Base-by-base conservation (phyloP, 2,329 filamentous ascomycete genomes). In the Diaporthe citri region DNA sequence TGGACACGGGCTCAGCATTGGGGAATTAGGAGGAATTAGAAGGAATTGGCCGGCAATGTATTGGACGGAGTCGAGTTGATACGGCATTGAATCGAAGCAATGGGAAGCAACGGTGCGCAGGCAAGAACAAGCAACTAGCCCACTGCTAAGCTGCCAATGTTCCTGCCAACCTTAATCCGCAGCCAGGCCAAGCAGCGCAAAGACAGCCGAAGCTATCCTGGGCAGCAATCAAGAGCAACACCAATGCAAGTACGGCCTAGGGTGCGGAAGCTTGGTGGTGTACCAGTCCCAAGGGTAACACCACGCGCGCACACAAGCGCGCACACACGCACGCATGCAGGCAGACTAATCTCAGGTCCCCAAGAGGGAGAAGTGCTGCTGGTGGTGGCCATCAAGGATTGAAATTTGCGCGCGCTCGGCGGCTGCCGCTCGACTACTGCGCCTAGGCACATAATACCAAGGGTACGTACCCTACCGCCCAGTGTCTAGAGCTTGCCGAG, bases 71-170 rank as follows among this genome's bases (percentile, higher is more conserved):
- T 46, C 17, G 28, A 25, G 2, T 46, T 31, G 28, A 51, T 48
- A 12, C 62, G 6, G 62, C 28, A 31, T 51, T 15, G 12, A 12
- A 17, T 6, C 20, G 34, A 59, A 59, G 56, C 31, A 59, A n/a
- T 25, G 62, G 22, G 15, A 62, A 62, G n/a, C 59, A 31, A 20
- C n/a, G 59, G 46, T 10, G 39, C 25, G 34, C 7, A 25, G 43
- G 13, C 34, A 25, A 28, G 36, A 43, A 20, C 34, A 25, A 43
- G 22, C 36, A 43, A 43, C n/a, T 43, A 41, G 57, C 39, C 20
- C 56, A 39, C 34, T 39, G 59, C 59, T 64, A 46, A 46, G 59
- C 25, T 43, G 59, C 59, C 59, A 62, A 28, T 43, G 39, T 46
- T 31, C 39, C 31, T 67, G 62, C 62, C 46, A 52, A 67, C 34